Evolutionary conservation across 805 yeast genomes (phyloP).

Genomic region (Starmerella asiatica): DNA sequence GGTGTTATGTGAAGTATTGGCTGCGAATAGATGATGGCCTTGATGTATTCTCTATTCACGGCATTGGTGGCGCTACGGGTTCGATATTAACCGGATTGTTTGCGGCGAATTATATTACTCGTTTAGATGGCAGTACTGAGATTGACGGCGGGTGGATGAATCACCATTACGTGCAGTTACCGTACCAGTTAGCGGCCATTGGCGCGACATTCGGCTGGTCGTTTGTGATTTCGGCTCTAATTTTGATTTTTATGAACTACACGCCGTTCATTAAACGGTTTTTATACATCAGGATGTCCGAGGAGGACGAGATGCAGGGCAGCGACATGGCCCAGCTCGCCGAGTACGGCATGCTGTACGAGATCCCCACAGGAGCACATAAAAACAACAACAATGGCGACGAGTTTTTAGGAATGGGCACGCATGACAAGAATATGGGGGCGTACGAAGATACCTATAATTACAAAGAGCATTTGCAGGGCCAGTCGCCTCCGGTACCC

Average conservation of each 20-base stretch:
- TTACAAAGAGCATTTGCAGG: conserved; percentile 1
- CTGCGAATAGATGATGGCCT: conserved; percentile 85
- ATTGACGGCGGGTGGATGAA: conserved; percentile 88
- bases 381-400: conserved; percentile 1
- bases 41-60: conserved; percentile 88
- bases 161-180: conserved; percentile 78
- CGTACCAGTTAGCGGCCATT: conserved; percentile 83
- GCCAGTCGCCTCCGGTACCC: neutral
- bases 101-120: conserved; percentile 87
- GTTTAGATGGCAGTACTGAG: conserved; percentile 52
- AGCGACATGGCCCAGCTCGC: conserved; percentile 86
- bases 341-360: conserved; percentile 50
- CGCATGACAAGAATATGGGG: conserved; percentile 9
- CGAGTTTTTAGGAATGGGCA: conserved; percentile 18
- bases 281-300: conserved; percentile 66
- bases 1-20: conserved; percentile 62
- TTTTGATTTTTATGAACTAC: conserved; percentile 57
- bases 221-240: conserved; percentile 56
- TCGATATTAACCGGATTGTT: conserved; percentile 76
- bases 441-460: conserved; percentile 14
- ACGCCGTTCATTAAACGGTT: conserved; percentile 43
- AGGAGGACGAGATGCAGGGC: conserved; percentile 83
- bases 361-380: conserved; percentile 3
- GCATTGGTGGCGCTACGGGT: conserved; percentile 84
- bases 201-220: conserved; percentile 67